Percentiles rank a stretch among this genome's conserved stretches.
Evolutionary conservation across 176 grass and related monocot genomes (phyloP).

Genomic region (Oryza punctata): DNA sequence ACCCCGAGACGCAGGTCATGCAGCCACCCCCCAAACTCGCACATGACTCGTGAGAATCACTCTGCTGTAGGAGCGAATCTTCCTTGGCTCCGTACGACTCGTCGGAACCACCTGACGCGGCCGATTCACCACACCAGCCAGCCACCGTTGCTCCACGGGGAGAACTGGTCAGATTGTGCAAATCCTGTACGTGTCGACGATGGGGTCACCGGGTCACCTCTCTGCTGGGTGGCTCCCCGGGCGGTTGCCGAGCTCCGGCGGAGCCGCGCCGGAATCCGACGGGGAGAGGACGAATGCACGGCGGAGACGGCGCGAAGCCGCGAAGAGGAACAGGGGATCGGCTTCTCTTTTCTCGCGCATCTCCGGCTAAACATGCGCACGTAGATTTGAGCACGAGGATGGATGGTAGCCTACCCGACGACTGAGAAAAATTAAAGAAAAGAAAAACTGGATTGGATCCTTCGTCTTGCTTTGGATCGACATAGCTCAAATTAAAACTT

Average conservation of each 20-base stretch:
- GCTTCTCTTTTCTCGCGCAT: too few relatives aligned
- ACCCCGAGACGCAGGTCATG: background rate
- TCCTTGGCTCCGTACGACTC: background rate
- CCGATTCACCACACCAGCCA: background rate
- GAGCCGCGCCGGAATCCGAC: background rate
- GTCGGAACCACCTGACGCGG: background rate
- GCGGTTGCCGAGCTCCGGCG: conserved; percentile 7
- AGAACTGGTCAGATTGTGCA: background rate
- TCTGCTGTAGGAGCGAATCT: background rate
- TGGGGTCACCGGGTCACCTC: background rate
- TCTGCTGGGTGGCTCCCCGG: background rate
- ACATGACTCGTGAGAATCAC: background rate
- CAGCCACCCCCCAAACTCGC: background rate
- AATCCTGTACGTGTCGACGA: background rate
- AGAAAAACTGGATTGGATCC: background rate
- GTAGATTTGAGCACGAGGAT: conserved; percentile 27
- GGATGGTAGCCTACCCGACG: background rate
- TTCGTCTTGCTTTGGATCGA: conserved; percentile 30
- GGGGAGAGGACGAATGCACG: conserved; percentile 7
- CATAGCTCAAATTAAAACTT: too few relatives aligned
- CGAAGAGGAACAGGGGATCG: too few relatives aligned
- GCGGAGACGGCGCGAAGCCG: background rate
- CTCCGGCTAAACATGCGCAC: background rate
- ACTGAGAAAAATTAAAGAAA: background rate
- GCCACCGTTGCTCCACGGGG: too few relatives aligned